Conservation (phyloP, 768 basidiomycete species). For the Fomitopsis serialis region DNA sequence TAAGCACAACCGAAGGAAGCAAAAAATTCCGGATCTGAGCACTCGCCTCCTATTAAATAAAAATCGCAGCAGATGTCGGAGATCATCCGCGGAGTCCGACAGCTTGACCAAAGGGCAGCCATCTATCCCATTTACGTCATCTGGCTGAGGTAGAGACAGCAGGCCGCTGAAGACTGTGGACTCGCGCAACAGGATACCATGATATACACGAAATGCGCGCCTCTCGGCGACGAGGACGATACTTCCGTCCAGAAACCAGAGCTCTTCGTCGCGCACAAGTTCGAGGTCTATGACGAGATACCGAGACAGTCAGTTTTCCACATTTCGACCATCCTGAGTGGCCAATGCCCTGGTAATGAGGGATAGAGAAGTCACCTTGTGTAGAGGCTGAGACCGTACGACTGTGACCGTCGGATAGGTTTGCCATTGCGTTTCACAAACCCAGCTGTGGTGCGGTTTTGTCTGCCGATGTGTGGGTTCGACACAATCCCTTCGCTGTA, state of each 20-base stretch:
- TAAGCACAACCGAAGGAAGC: background rate
- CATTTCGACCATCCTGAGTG: too few relatives aligned
- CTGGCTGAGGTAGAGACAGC: conserved; percentile 4
- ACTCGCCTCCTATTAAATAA: background rate
- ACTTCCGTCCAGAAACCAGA: conserved; percentile 1
- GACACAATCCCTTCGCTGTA: too few relatives aligned
- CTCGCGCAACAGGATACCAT: conserved; percentile 1
- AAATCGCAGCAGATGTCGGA: background rate
- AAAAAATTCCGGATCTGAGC: background rate
- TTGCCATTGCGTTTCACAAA: too few relatives aligned
- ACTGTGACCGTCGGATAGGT: too few relatives aligned
- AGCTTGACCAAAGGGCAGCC: background rate
- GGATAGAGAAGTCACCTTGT: too few relatives aligned
- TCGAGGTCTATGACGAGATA: too few relatives aligned
- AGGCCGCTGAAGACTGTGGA: conserved; percentile 10
- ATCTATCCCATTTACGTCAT: background rate
- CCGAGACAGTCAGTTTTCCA: too few relatives aligned
- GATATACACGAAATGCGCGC: conserved; percentile 1
- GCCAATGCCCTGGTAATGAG: too few relatives aligned
- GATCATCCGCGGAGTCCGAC: background rate
- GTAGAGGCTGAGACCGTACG: too few relatives aligned
- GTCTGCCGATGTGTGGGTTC: too few relatives aligned
- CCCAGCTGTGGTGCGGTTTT: too few relatives aligned
- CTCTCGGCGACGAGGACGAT: background rate
- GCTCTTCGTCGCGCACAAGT: background rate